Evolutionary conservation across 2,329 filamentous ascomycete genomes (phyloP).

Genomic region (Calonectria montana): DNA sequence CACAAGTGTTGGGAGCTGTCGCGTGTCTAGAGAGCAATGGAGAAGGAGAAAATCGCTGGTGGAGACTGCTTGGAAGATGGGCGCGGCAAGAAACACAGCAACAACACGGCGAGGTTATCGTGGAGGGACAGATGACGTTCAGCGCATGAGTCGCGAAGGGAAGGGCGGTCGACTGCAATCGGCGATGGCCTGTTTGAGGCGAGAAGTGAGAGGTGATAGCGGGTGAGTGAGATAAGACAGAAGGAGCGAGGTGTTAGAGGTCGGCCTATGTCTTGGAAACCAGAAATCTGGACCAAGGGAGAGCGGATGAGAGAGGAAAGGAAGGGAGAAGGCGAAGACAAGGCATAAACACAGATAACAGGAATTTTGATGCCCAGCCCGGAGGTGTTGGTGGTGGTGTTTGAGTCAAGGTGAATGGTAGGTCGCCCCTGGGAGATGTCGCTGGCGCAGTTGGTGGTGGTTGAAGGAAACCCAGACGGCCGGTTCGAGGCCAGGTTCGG

Average conservation of each 20-base stretch:
- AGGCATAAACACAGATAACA: background rate
- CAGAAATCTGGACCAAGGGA: constrained; percentile 3
- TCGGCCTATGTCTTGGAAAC: constrained; percentile 1
- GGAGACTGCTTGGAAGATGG: background rate
- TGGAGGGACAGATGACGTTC: background rate
- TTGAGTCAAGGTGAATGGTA: constrained; percentile 18
- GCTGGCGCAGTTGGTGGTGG: constrained; percentile 23
- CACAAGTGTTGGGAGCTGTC: constrained; percentile 21
- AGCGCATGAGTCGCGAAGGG: constrained; percentile 21
- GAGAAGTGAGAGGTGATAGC: constrained; percentile 17
- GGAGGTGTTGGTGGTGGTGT: constrained; percentile 22
- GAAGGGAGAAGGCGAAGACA: background rate
- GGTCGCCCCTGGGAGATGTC: constrained; percentile 23
- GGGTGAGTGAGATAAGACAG: constrained; percentile 32
- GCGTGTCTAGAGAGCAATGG: constrained; percentile 10
- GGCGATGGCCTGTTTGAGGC: constrained; percentile 16
- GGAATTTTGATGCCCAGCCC: constrained; percentile 13
- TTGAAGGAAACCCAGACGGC: constrained; percentile 42
- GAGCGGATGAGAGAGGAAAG: background rate
- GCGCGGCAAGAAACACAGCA: background rate
- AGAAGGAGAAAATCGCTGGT: background rate
- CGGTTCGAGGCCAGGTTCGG: constrained; percentile 39
- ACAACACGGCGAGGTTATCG: background rate
- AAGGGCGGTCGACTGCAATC: constrained; percentile 8
- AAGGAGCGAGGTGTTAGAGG: background rate